Evolutionary conservation across 2,329 filamentous ascomycete species (phyloP), one percentile per base, ranked within the genome.

Genomic region (Falciphora oryzae): DNA sequence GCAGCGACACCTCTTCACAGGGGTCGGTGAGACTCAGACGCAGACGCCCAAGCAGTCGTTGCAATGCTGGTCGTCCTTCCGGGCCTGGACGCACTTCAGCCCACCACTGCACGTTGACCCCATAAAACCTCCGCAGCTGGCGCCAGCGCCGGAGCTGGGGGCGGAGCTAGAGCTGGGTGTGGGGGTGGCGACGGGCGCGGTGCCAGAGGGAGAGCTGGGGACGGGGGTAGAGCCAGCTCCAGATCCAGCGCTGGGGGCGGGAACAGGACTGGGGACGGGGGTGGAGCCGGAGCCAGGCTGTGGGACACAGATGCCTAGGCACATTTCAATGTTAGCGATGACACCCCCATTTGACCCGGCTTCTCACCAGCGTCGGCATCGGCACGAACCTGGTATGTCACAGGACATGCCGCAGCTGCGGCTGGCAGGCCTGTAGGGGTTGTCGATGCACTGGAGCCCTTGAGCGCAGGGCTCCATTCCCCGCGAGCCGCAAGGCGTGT

Each of bases 401-500:
- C 58, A 60, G 58, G 58, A 31, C 58, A 60, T 38, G 31, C 58
- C 58, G 31, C 58, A 60, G 31, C 58, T 60, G 28, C 31, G 27
- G 58, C 44, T 53, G 6, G 29, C 25, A n/a, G 58, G 58, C 58
- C 58, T 28, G 58, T 31, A 60, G 22, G 58, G 58, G 29, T 60
- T 35, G 28, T 60, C 58, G 18, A 60, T 35, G 58, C 58, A 60
- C 28, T n/a, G 16, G 16, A 31, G 58, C 11, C 58, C 58, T n/a
- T 8, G 10, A 5, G 18, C 16, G 31, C 58, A 60, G 58, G 58
- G 28, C 27, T 22, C 10, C 58, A 60, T 31, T 22, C 58, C 58
- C 22, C 31, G 58, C 13, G 58, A 38, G 28, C 58, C 58, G 58
- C 58, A 60, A 11, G 5, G n/a, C 29, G 22, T 22, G 58, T 60